A percentile compares a stretch with the other conserved stretches of the same genome.
These are phyloP conservation scores for Lippia alba DNA, from an alignment of 305 asterid species.

Conservation along the genomic window DNA sequence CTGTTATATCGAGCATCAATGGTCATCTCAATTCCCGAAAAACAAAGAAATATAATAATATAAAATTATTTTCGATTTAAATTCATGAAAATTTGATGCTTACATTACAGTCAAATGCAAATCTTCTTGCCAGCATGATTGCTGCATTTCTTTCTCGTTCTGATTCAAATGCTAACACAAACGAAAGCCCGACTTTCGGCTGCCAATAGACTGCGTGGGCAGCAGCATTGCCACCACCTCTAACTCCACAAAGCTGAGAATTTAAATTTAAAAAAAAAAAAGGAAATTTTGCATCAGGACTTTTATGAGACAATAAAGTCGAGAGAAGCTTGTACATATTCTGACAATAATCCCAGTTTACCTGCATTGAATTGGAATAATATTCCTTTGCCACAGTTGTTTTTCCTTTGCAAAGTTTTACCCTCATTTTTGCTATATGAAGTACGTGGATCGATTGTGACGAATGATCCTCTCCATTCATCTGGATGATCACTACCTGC, in stretches of 20 bases:
- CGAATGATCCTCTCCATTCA: constrained; percentile 73
- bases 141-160: constrained; percentile 90
- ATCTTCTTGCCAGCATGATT: constrained; percentile 89
- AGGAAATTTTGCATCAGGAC: neutral
- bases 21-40: neutral
- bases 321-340: no score
- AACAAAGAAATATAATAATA: neutral
- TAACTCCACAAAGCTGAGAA: constrained; percentile 84
- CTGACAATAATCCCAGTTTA: constrained; percentile 18
- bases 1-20: constrained; percentile 43
- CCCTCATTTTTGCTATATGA: constrained; percentile 90
- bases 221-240: constrained; percentile 96
- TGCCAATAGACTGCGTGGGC: constrained; percentile 88
- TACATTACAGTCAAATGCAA: constrained; percentile 84
- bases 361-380: constrained; percentile 96
- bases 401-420: constrained; percentile 83
- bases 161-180: constrained; percentile 82
- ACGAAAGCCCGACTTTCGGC: constrained; percentile 64
- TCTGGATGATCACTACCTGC: constrained; percentile 83
- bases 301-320: neutral
- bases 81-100: constrained; percentile 37
- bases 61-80: neutral
- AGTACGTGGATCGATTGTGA: constrained; percentile 78
- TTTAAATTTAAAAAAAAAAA: constrained; percentile 8
- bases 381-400: constrained; percentile 77